Percentiles rank a stretch among this genome's conserved stretches.
Conservation (phyloP, 2,329 filamentous ascomycete species). For the Amauroascus verrucosus region DNA sequence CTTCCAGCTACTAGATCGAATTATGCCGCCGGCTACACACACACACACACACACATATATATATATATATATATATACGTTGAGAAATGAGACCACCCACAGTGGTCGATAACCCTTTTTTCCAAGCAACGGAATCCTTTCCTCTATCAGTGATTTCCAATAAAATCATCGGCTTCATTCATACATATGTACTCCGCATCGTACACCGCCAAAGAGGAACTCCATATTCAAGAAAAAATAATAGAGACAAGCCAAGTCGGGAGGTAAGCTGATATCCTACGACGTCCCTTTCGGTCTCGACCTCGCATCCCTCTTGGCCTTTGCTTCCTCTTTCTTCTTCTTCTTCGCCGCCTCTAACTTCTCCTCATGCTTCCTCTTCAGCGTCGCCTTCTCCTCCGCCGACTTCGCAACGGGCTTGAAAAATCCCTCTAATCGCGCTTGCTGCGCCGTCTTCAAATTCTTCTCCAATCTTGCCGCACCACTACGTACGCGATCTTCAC, state of each 20-base stretch:
- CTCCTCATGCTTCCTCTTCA: constrained; percentile 91
- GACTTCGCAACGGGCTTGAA: constrained; percentile 90
- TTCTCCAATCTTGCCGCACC: constrained; percentile 73
- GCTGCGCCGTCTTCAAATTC: constrained; percentile 82
- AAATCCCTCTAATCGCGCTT: constrained; percentile 86
- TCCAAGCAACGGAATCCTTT: no score
- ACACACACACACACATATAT: no score
- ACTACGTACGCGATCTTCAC: constrained; percentile 78
- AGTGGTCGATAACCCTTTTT: no score
- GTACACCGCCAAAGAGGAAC: no score
- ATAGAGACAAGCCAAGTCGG: no score
- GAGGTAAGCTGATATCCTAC: constrained; percentile 20
- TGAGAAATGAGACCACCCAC: no score
- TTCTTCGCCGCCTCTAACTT: constrained; percentile 90
- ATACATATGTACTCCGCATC: no score
- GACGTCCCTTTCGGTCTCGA: constrained; percentile 64
- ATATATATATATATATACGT: no score
- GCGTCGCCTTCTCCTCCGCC: constrained; percentile 66
- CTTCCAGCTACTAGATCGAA: no score
- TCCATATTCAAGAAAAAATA: not conserved
- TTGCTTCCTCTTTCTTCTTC: constrained; percentile 86
- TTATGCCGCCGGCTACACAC: no score
- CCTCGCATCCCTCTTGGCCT: constrained; percentile 88
- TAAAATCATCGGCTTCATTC: no score
- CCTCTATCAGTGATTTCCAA: no score